A percentile compares a stretch with the other conserved stretches of the same genome.
Evolutionary conservation across 371 early-diverging fungal species (phyloP).

Genomic region (Chytridium lagenaria): DNA sequence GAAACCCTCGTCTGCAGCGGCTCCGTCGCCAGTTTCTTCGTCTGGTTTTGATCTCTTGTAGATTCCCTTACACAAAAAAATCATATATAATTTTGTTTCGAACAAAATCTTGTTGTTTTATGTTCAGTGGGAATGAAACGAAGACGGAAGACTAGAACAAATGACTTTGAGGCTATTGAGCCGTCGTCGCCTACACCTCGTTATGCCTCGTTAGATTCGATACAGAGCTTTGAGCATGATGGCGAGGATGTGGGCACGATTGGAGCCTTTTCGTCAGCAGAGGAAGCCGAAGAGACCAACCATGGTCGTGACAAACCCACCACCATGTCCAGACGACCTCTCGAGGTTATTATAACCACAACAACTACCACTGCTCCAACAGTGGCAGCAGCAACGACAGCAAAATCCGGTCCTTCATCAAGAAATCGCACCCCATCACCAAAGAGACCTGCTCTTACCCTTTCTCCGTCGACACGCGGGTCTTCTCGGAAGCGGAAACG

Average conservation of each 20-base stretch:
- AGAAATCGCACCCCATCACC: neutral
- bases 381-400: no score
- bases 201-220: no score
- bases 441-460: neutral
- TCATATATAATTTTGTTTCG: no score
- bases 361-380: no score
- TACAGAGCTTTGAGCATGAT: no score
- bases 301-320: neutral
- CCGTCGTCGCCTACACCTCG: neutral
- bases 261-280: no score
- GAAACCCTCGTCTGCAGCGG: neutral
- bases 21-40: no score
- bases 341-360: neutral
- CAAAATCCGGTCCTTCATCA: neutral
- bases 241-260: no score
- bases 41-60: neutral
- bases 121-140: no score
- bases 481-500: neutral
- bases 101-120: no score
- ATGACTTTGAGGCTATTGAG: neutral
- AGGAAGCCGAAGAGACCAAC: neutral
- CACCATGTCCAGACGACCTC: neutral
- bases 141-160: neutral
- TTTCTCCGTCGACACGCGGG: constrained; percentile 8
- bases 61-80: no score